Conservation (phyloP, 2,329 filamentous ascomycete genomes). For the Apiospora aurea region DNA sequence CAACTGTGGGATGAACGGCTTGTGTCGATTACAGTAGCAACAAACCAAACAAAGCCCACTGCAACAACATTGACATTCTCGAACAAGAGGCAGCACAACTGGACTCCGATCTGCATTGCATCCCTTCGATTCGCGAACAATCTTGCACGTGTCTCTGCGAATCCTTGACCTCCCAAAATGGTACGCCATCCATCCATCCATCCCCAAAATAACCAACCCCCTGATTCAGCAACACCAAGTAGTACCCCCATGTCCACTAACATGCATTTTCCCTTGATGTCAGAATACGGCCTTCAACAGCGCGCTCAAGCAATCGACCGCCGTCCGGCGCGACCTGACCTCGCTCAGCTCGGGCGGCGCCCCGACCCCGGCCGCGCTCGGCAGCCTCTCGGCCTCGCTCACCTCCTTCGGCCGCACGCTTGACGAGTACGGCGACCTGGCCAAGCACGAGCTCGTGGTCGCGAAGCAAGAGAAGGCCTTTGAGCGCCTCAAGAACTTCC, state of each 20-base stretch:
- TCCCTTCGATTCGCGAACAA: not conserved
- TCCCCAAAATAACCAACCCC: not conserved
- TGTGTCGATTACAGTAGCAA: not conserved
- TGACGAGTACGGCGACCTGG: constrained; percentile 87
- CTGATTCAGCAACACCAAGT: not conserved
- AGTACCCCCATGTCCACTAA: not conserved
- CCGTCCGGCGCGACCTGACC: constrained; percentile 79
- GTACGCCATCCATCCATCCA: not conserved
- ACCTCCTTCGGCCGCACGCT: constrained; percentile 84
- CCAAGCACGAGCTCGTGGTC: constrained; percentile 86
- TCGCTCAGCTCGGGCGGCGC: constrained; percentile 66
- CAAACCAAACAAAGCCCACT: not conserved
- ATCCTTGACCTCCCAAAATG: constrained; percentile 21
- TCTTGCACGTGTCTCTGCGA: not conserved
- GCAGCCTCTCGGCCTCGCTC: constrained; percentile 74
- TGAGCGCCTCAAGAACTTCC: constrained; percentile 86
- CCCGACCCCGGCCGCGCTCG: constrained; percentile 62
- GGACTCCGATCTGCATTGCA: not conserved
- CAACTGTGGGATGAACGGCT: not conserved
- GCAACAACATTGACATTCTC: not conserved
- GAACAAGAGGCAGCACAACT: not conserved
- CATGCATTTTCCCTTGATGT: constrained; percentile 43
- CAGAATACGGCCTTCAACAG: constrained; percentile 85
- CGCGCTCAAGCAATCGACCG: constrained; percentile 83
- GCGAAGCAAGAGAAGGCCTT: constrained; percentile 92